Percentiles rank a stretch among this genome's conserved stretches.
phyloP scores from a whole-genome alignment of 2,329 filamentous ascomycete species.

The Trichoderma gracile region DNA sequence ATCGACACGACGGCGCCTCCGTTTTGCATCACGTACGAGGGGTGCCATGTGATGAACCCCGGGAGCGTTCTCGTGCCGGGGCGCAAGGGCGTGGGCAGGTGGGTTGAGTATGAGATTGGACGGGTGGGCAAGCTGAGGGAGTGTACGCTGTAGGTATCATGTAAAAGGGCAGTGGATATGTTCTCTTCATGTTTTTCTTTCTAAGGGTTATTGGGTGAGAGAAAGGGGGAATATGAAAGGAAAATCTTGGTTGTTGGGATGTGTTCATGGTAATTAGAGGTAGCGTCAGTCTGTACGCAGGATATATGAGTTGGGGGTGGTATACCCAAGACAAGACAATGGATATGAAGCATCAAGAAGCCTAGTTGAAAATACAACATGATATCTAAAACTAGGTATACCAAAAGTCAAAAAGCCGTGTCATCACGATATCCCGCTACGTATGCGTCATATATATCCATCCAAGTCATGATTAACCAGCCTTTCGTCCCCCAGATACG shows the following conservation, averaged over 20 bases:
- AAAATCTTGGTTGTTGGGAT: not conserved
- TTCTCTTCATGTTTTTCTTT: too few species aligned
- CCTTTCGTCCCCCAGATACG: not conserved
- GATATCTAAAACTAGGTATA: not conserved
- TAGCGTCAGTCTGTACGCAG: not conserved
- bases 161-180: not conserved
- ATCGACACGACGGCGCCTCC: conserved; percentile 79
- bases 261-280: not conserved
- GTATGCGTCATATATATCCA: not conserved
- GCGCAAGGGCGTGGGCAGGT: conserved; percentile 68
- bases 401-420: not conserved
- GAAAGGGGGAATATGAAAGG: not conserved
- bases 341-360: not conserved
- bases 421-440: not conserved
- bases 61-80: conserved; percentile 72
- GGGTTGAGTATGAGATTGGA: conserved; percentile 83
- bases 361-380: not conserved
- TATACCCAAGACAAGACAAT: not conserved
- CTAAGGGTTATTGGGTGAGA: not conserved
- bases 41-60: conserved; percentile 94
- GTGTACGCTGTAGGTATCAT: conserved; percentile 51
- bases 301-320: not conserved
- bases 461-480: not conserved
- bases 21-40: conserved; percentile 90
- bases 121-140: conserved; percentile 64